Evolutionary conservation across 805 yeast genomes (phyloP).

Genomic region (Saturnispora besseyi): DNA sequence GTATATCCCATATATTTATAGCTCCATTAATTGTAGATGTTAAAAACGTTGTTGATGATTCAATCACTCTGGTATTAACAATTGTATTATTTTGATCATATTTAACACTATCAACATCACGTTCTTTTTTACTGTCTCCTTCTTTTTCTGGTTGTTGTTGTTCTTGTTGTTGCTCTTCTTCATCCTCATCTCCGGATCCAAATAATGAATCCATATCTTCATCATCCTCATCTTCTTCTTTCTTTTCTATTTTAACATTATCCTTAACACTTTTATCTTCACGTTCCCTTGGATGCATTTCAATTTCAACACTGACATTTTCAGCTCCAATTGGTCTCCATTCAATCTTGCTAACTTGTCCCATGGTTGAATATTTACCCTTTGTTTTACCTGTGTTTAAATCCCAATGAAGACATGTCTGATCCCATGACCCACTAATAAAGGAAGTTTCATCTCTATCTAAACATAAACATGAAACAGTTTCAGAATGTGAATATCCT

Average conservation of each 20-base stretch:
- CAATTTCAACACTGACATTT: slow-evolving; percentile 13
- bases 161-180: slow-evolving; percentile 3
- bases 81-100: background rate
- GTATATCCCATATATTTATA: slow-evolving; percentile 71
- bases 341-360: slow-evolving; percentile 72
- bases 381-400: slow-evolving; percentile 56
- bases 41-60: slow-evolving; percentile 48
- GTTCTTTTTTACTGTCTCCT: background rate
- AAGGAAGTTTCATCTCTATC: slow-evolving; percentile 54
- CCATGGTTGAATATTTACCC: slow-evolving; percentile 47
- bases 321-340: slow-evolving; percentile 55
- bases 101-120: background rate
- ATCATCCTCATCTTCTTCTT: slow-evolving; percentile 10
- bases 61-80: slow-evolving; percentile 12
- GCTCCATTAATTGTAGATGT: slow-evolving; percentile 81
- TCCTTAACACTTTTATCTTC: slow-evolving; percentile 26
- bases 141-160: background rate
- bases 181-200: slow-evolving; percentile 36
- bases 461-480: slow-evolving; percentile 65
- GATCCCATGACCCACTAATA: slow-evolving; percentile 89
- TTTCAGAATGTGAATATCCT: slow-evolving; percentile 45
- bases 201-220: slow-evolving; percentile 34
- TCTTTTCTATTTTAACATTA: slow-evolving; percentile 5
- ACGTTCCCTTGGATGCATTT: background rate
- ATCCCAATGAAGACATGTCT: slow-evolving; percentile 74